Conservation (phyloP, 495 filamentous ascomycete genomes). For the Penicillium cinerascens region DNA sequence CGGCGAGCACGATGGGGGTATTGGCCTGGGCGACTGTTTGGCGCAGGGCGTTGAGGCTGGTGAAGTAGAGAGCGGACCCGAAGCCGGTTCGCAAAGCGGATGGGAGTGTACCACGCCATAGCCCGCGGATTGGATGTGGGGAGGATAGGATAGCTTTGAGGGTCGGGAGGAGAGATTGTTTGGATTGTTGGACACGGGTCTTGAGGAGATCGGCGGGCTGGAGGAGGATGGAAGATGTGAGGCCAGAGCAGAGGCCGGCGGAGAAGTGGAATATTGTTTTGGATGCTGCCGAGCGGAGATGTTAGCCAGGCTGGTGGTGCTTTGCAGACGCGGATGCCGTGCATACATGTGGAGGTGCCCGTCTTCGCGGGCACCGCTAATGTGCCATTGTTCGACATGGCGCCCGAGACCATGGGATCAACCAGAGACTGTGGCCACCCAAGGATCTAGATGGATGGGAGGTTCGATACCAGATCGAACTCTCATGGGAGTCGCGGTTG, state of each 20-base stretch:
- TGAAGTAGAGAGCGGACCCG: conserved; percentile 93
- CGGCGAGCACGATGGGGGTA: conserved; percentile 21
- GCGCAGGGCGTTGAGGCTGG: conserved; percentile 77
- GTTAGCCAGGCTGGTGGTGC: background rate
- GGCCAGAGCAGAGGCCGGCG: conserved; percentile 82
- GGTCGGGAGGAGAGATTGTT: conserved; percentile 59
- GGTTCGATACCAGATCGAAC: conserved; percentile 17
- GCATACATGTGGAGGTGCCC: conserved; percentile 31
- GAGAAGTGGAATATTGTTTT: conserved; percentile 74
- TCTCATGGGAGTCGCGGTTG: conserved; percentile 2
- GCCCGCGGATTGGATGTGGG: conserved; percentile 60
- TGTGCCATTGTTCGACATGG: conserved; percentile 38
- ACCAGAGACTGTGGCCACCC: background rate
- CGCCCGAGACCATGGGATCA: conserved; percentile 1
- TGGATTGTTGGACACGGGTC: conserved; percentile 75
- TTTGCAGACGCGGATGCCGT: background rate
- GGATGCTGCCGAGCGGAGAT: conserved; percentile 30
- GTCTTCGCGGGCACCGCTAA: conserved; percentile 34
- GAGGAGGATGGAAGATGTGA: conserved; percentile 81
- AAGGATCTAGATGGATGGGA: background rate
- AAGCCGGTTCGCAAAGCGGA: conserved; percentile 89
- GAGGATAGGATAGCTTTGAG: conserved; percentile 64
- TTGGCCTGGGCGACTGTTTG: conserved; percentile 56
- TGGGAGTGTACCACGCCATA: conserved; percentile 94
- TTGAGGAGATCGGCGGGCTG: conserved; percentile 97